Conservation (phyloP, 495 filamentous ascomycete species). For the Extremus antarcticus region DNA sequence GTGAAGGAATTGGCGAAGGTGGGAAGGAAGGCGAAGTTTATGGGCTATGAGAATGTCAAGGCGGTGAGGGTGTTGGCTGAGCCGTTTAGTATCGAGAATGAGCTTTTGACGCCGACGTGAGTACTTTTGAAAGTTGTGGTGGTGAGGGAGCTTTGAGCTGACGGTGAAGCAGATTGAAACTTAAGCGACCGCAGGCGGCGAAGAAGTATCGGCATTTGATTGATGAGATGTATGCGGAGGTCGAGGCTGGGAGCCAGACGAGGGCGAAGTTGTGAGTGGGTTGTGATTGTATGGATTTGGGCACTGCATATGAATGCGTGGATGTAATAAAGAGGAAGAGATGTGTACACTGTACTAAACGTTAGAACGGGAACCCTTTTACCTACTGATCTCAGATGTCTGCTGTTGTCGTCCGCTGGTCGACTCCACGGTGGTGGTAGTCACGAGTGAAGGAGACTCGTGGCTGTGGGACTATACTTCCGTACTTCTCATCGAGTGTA, state of each 20-base stretch:
- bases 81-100: constrained; percentile 89
- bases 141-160: background rate
- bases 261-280: constrained; percentile 42
- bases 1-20: constrained; percentile 71
- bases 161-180: constrained; percentile 56
- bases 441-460: too few relatives aligned
- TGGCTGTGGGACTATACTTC: too few relatives aligned
- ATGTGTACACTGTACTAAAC: background rate
- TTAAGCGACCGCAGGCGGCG: constrained; percentile 83
- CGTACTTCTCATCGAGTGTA: too few relatives aligned
- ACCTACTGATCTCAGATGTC: too few relatives aligned
- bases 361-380: too few relatives aligned
- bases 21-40: constrained; percentile 75
- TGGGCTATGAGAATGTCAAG: constrained; percentile 74
- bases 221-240: constrained; percentile 71
- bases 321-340: background rate
- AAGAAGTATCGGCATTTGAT: constrained; percentile 65
- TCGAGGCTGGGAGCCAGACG: constrained; percentile 23
- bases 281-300: background rate
- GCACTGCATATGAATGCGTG: background rate
- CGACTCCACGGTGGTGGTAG: too few relatives aligned
- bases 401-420: too few relatives aligned
- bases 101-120: constrained; percentile 92
- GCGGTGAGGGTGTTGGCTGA: constrained; percentile 68
- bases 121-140: constrained; percentile 30